phyloP scores from a whole-genome alignment of 83 land plant species.

The Picea abies region DNA sequence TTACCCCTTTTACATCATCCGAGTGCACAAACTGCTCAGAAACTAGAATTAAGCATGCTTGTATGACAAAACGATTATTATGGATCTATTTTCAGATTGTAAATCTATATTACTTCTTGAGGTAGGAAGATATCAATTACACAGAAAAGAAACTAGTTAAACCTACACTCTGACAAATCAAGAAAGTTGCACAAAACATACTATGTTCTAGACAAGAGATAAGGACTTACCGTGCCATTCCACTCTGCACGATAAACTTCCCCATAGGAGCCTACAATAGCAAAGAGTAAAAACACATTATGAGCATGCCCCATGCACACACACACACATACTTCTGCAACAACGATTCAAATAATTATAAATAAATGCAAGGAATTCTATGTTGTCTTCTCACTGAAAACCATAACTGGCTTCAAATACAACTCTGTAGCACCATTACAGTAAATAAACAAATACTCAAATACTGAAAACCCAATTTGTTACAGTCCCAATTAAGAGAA shows the following conservation, averaged over 20 bases:
- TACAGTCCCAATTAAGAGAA: too few species aligned
- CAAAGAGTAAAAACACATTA: neutral
- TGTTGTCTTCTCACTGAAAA: neutral
- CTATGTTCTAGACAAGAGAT: neutral
- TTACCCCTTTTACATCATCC: too few species aligned
- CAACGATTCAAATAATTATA: too few species aligned
- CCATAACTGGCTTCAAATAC: neutral
- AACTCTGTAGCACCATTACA: too few species aligned
- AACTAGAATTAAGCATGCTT: too few species aligned
- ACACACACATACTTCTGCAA: neutral
- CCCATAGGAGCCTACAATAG: slow-evolving; percentile 80
- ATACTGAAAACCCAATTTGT: too few species aligned
- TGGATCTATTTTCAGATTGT: neutral
- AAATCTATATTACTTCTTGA: neutral
- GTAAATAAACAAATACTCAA: too few species aligned
- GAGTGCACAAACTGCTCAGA: too few species aligned
- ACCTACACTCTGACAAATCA: neutral
- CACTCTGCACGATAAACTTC: slow-evolving; percentile 95
- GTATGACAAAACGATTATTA: too few species aligned
- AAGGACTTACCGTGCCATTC: slow-evolving; percentile 80
- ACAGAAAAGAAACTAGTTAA: neutral
- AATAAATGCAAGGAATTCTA: neutral
- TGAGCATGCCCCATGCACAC: neutral
- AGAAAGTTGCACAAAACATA: neutral
- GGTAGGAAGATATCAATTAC: neutral